Conservation (phyloP, 2,329 filamentous ascomycete species). For the Cladorrhinum sp. region DNA sequence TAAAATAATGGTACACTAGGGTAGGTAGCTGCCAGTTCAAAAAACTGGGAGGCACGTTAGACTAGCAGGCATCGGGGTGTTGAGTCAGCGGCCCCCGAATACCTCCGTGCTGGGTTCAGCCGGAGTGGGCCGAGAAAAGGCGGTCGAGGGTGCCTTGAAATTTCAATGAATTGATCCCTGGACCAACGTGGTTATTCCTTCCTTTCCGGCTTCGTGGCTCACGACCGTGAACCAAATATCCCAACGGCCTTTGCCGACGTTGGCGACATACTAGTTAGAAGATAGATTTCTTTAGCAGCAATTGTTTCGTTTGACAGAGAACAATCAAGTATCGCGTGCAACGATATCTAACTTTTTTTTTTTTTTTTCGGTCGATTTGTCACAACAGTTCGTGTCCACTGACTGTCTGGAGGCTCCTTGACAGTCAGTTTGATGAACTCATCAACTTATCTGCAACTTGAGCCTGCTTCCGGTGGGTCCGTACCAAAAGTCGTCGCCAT, state of each 20-base stretch:
- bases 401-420: slow-evolving; percentile 12
- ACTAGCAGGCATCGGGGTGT: too few species aligned
- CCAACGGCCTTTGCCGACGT: neutral
- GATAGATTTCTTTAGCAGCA: neutral
- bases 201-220: neutral
- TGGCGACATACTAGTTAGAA: neutral
- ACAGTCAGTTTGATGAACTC: slow-evolving; percentile 9
- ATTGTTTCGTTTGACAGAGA: neutral
- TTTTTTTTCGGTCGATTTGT: slow-evolving; percentile 7
- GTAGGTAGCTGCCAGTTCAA: too few species aligned
- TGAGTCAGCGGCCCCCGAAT: too few species aligned
- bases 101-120: neutral
- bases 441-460: slow-evolving; percentile 4
- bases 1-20: too few species aligned
- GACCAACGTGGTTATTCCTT: neutral
- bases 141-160: neutral
- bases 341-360: slow-evolving; percentile 15
- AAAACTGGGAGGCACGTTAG: too few species aligned
- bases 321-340: neutral
- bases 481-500: neutral
- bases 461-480: neutral
- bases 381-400: neutral
- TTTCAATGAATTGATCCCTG: neutral
- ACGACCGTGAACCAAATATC: neutral
- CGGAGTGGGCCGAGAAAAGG: neutral